Percentiles rank a stretch among this genome's conserved stretches.
Evolutionary conservation across 345 rosid species (phyloP).

Genomic region (Brassica cretica): DNA sequence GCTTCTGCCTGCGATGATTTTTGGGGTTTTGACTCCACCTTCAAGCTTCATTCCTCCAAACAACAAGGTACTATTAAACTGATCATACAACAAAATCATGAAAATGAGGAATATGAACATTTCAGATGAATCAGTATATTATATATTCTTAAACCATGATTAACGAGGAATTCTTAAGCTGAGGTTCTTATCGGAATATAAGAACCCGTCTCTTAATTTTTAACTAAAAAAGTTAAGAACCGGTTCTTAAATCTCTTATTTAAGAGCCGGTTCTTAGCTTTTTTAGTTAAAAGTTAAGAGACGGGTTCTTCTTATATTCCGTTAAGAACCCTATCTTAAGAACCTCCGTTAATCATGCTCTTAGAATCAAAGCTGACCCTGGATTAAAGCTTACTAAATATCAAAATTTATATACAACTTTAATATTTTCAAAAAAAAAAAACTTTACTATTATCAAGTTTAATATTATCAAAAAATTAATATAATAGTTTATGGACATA

Average conservation of each 20-base stretch:
- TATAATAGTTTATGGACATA: not conserved
- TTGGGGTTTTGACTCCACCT: conserved; percentile 43
- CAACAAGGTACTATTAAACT: conserved; percentile 30
- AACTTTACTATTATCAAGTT: not conserved
- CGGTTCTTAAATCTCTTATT: no score
- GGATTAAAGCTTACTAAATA: not conserved
- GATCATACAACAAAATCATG: not conserved
- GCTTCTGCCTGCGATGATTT: conserved; percentile 45
- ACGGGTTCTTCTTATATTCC: no score
- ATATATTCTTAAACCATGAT: no score
- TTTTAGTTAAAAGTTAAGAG: no score
- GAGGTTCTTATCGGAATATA: no score
- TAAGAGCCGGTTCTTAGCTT: no score
- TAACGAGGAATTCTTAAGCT: no score
- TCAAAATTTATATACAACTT: not conserved
- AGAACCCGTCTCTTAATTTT: no score
- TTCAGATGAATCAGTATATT: not conserved
- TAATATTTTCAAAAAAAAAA: not conserved
- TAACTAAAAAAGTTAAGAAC: no score
- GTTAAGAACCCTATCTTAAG: no score
- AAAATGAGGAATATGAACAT: not conserved
- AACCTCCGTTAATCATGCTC: no score
- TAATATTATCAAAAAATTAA: not conserved
- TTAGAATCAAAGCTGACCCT: not conserved
- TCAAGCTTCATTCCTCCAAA: conserved; percentile 29